Evolutionary conservation across 768 basidiomycete species (phyloP), one percentile per base, ranked within the genome.

Genomic region (Tricholoma sp.): DNA sequence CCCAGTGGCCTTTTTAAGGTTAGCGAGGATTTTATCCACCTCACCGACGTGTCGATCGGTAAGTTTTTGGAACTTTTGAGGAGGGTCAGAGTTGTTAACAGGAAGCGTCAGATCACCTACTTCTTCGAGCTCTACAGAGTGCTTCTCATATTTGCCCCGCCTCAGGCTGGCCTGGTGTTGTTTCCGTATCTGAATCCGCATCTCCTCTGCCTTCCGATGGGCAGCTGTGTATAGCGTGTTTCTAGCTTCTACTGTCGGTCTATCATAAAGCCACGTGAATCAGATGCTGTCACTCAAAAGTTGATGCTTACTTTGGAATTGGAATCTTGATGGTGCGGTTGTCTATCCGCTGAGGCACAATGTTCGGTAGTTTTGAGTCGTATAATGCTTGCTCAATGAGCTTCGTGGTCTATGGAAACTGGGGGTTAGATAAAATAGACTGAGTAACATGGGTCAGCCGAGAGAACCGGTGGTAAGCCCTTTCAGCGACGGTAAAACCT

Each of bases 231-330:
- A 79, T 11, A 89, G 69, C 1, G 79, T 77, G 18, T 74, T 75
- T 12, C 87, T 80, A 0, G 86, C 80, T 44, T 92, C 90, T 5
- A 91, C 80, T 0, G 91, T 94, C 0, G 89, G 88, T 60, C 91
- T 94, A 50, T 6, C 49, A 48, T 52, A 33, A 34, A 12, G 42
- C 37, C 8, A 59, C 20, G 37, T 32, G 36, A 52, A 18, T 50
- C n/a, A 33, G 15, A 33, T 13, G 0, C 50, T 28, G 44, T 36
- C 9, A 39, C 8, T 4, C 32, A 52, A 13, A 15, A 32, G 33
- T n/a, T 47, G 15, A 48, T 18, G 18, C 24, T 33, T 12, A 91
- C 91, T 85, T 91, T 42, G 91, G 88, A 67, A 93, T 83, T 0
- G 90, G 87, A 57, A 94, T 81, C 59, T 80, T 88, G 60, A 94